Percentiles rank a stretch among this genome's conserved stretches.
These are phyloP conservation scores for Plectosphaerella sp. DNA, from an alignment of 2,329 filamentous ascomycete species.

Conservation along the genomic window DNA sequence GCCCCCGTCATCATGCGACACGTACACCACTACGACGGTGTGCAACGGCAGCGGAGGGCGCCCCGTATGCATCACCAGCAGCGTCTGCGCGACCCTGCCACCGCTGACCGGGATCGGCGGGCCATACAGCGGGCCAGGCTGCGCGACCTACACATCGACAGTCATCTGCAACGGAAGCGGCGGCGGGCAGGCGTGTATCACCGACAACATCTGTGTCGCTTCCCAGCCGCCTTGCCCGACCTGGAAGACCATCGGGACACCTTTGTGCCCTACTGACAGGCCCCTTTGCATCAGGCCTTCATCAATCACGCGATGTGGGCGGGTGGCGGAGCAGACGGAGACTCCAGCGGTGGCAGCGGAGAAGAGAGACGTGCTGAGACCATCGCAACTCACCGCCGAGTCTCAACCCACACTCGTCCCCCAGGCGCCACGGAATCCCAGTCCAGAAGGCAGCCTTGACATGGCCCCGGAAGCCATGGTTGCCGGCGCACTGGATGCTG, in stretches of 20 bases:
- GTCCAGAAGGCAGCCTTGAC: background rate
- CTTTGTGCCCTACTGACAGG: background rate
- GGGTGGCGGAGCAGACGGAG: background rate
- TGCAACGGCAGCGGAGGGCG: constrained; percentile 2
- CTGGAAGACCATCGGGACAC: background rate
- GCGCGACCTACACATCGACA: background rate
- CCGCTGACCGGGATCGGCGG: background rate
- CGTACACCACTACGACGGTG: background rate
- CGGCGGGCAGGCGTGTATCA: background rate
- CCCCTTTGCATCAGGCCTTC: background rate
- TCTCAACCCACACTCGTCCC: too few relatives aligned
- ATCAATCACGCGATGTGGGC: background rate
- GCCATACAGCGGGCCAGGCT: constrained; percentile 2
- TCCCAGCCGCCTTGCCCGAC: background rate
- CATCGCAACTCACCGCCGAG: too few relatives aligned
- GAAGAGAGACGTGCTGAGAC: background rate
- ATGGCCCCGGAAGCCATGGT: background rate
- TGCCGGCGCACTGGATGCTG: background rate
- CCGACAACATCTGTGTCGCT: constrained; percentile 1
- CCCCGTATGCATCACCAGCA: constrained; percentile 1
- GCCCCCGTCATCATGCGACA: background rate
- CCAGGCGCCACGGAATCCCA: background rate
- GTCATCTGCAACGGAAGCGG: constrained; percentile 4
- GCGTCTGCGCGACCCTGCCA: background rate
- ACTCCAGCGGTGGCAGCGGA: background rate